Evolutionary conservation across 2,329 filamentous ascomycete species (phyloP).

Genomic region (Chrysosporium keratinophilum): DNA sequence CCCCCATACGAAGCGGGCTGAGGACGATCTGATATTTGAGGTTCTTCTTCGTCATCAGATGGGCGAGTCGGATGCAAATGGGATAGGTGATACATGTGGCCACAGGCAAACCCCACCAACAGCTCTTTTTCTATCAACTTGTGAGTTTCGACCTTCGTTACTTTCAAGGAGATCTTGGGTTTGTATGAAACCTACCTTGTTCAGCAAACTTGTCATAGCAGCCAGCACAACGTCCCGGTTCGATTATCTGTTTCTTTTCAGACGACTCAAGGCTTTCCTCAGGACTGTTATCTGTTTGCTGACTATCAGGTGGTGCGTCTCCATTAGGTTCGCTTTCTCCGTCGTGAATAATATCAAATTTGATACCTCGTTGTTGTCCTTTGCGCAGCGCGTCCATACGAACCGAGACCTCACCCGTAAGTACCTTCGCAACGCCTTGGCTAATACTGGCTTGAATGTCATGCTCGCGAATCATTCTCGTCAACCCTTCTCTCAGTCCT

Average conservation of each 20-base stretch:
- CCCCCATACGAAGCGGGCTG: neutral
- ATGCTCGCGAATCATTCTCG: constrained; percentile 87
- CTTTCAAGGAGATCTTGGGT: too few species aligned
- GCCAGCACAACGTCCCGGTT: constrained; percentile 29
- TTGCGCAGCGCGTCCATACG: constrained; percentile 71
- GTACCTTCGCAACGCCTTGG: constrained; percentile 73
- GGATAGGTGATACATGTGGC: constrained; percentile 56
- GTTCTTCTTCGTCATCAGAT: constrained; percentile 14
- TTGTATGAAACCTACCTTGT: constrained; percentile 27
- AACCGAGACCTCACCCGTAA: constrained; percentile 74
- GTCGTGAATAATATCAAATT: constrained; percentile 59
- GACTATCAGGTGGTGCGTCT: neutral
- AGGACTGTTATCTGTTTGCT: constrained; percentile 8
- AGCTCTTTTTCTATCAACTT: constrained; percentile 41
- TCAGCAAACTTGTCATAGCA: constrained; percentile 30
- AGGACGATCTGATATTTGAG: constrained; percentile 13
- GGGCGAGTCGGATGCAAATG: constrained; percentile 41
- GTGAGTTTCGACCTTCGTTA: neutral
- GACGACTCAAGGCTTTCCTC: constrained; percentile 11
- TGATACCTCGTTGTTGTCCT: constrained; percentile 75
- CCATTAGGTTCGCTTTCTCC: constrained; percentile 4
- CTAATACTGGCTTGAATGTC: constrained; percentile 92
- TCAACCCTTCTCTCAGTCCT: constrained; percentile 75
- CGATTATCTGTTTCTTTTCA: constrained; percentile 8
- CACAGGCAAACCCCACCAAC: constrained; percentile 57